These are phyloP conservation scores for Leucaena leucocephala DNA, from an alignment of 306 rosid genomes.

Conservation along the genomic window DNA sequence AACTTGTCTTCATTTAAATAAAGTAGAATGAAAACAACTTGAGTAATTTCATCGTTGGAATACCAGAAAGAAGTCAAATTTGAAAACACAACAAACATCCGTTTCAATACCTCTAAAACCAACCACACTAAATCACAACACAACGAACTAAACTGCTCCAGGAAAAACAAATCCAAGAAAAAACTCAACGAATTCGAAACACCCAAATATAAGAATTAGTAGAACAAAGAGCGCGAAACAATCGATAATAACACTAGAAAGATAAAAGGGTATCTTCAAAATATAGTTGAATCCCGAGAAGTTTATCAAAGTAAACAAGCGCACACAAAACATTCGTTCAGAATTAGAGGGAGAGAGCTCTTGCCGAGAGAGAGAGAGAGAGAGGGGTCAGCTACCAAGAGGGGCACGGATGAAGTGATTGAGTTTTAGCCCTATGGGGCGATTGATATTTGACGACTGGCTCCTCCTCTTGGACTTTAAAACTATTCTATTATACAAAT, in stretches of 20 bases:
- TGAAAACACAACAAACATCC: slow-evolving; percentile 8
- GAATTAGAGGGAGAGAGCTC: slow-evolving; percentile 30
- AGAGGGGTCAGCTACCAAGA: not conserved
- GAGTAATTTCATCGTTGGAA: slow-evolving; percentile 14
- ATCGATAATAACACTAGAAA: not conserved
- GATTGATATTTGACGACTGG: not conserved
- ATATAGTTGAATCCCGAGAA: slow-evolving; percentile 26
- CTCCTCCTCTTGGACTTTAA: not conserved
- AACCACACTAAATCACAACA: slow-evolving; percentile 28
- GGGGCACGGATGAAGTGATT: not conserved
- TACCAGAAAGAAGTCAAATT: slow-evolving; percentile 20
- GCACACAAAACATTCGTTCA: slow-evolving; percentile 6
- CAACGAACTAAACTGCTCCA: not conserved
- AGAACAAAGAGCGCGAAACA: slow-evolving; percentile 30
- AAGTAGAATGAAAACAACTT: slow-evolving; percentile 20
- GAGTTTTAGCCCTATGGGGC: not conserved
- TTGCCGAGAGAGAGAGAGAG: slow-evolving; percentile 38
- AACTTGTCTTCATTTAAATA: not conserved
- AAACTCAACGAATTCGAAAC: slow-evolving; percentile 31
- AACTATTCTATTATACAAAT: not conserved
- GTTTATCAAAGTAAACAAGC: slow-evolving; percentile 10
- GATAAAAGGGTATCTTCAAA: slow-evolving; percentile 25
- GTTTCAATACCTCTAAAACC: slow-evolving; percentile 20
- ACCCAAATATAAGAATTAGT: slow-evolving; percentile 12
- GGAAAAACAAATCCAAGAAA: slow-evolving; percentile 14